These are phyloP conservation scores for Pseudoscleropodium purum DNA, from an alignment of 225 moss, liverwort and hornwort species.

Conservation along the genomic window DNA sequence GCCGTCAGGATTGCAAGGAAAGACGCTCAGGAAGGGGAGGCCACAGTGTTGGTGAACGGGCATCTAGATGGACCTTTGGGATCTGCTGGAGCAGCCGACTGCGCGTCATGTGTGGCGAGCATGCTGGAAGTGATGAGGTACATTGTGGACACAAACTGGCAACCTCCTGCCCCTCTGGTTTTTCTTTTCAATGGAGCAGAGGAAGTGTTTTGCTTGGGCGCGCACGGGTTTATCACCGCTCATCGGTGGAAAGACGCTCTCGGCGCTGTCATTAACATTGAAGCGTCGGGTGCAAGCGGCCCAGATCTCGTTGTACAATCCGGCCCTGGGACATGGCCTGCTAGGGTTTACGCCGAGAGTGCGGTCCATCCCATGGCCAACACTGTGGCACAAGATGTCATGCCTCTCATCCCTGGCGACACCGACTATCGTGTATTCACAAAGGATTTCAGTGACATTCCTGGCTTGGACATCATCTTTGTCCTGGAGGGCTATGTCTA, in stretches of 20 bases:
- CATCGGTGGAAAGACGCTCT: slow-evolving; percentile 78
- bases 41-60: slow-evolving; percentile 77
- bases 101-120: slow-evolving; percentile 91
- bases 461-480: slow-evolving; percentile 89
- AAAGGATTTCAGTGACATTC: slow-evolving; percentile 78
- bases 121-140: slow-evolving; percentile 85
- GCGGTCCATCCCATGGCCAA: slow-evolving; percentile 96
- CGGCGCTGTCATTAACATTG: slow-evolving; percentile 88
- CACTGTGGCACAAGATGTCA: slow-evolving; percentile 88
- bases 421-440: slow-evolving; percentile 88
- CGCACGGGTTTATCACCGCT: slow-evolving; percentile 83
- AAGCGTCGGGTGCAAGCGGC: slow-evolving; percentile 83
- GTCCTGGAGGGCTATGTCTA: slow-evolving; percentile 80
- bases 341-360: slow-evolving; percentile 84
- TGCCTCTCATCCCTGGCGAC: slow-evolving; percentile 94
- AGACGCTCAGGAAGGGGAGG: slow-evolving; percentile 51
- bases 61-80: slow-evolving; percentile 85
- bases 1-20: slow-evolving; percentile 68
- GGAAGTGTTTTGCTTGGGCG: slow-evolving; percentile 73
- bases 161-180: slow-evolving; percentile 80
- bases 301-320: slow-evolving; percentile 98
- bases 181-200: slow-evolving; percentile 98
- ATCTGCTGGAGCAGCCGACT: slow-evolving; percentile 90
- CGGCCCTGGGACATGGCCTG: slow-evolving; percentile 95
- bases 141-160: slow-evolving; percentile 77